Base-by-base conservation (phyloP, 2,329 filamentous ascomycete species). In the Aspergillus sp. region DNA sequence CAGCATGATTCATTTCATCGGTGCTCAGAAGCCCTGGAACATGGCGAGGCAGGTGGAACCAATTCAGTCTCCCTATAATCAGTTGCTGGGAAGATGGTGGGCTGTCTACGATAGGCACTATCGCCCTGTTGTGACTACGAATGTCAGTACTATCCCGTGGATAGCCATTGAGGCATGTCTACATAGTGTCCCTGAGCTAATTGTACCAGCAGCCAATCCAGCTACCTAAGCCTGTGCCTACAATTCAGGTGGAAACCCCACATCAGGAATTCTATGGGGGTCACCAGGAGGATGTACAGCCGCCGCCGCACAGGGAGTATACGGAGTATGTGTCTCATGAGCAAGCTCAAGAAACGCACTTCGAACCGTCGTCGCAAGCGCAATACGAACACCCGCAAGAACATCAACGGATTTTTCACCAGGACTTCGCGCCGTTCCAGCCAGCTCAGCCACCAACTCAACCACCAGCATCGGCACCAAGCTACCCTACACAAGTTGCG, bases 1-100 rank as follows among this genome's bases (percentile, higher is more conserved):
- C 70, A 93, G 85, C 72, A 85, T 96, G 81, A 89, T 96, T 25
- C 95, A 99, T 79, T 99, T 97, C 77, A 98, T 99, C 70, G 95
- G 95, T 45, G 79, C 88, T 60, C 85, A 91, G 58, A 99, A 99
- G 80, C 95, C 95, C 0, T 99, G 95, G 95, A 84, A 84, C 21
- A 79, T 86, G 61, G 88, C 75, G n/a, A 72, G 77, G 49, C 72
- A 77, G 61, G 68, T 72, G 39, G 59, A 69, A 15, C 73, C 74
- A 2, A 47, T 69, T 45, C 73, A 76, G n/a, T 73, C 74, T 13
- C 76, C 77, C 0, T 96, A 93, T 74, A 88, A 91, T 72, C 90
- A 97, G 77, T 89, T 98, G 80, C 79, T 92, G 45, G 89, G 87
- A 61, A 86, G 87, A 71, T 99, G 95, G 95, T 99, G 94, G 94